Conservation (phyloP, 805 yeast genomes). For the Pichia sporocuriosa region DNA sequence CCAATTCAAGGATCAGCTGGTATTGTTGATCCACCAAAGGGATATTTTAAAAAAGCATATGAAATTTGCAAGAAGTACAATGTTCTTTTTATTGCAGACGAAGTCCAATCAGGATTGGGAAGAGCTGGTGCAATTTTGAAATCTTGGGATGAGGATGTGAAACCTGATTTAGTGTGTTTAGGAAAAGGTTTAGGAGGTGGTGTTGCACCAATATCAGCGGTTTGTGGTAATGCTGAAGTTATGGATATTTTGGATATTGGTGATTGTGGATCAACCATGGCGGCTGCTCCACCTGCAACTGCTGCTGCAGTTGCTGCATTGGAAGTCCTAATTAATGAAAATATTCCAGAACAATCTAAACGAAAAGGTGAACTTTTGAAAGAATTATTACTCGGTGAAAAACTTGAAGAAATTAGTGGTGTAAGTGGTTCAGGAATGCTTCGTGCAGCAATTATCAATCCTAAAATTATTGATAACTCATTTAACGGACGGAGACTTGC, state of each 20-base stretch:
- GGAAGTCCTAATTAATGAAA: conserved; percentile 24
- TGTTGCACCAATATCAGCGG: conserved; percentile 23
- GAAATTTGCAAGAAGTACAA: conserved; percentile 23
- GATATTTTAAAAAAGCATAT: conserved; percentile 18
- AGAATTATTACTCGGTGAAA: conserved; percentile 13
- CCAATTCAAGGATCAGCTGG: conserved; percentile 29
- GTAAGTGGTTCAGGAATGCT: conserved; percentile 23
- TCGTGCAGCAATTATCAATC: conserved; percentile 20
- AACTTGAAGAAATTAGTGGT: conserved; percentile 13
- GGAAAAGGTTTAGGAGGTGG: conserved; percentile 27
- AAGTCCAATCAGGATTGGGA: conserved; percentile 28
- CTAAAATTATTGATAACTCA: conserved; percentile 7
- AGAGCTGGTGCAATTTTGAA: conserved; percentile 21
- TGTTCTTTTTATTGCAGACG: conserved; percentile 25
- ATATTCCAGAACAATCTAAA: conserved; percentile 16
- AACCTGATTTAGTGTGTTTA: conserved; percentile 25
- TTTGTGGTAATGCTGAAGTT: conserved; percentile 18
- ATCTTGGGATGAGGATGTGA: conserved; percentile 17
- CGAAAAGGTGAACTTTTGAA: conserved; percentile 18
- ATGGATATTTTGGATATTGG: conserved; percentile 21
- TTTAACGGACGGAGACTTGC: conserved; percentile 19
- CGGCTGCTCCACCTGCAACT: conserved; percentile 26
- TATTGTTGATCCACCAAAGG: conserved; percentile 23
- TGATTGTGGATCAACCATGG: conserved; percentile 28
- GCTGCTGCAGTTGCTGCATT: conserved; percentile 26